A percentile compares a stretch with the other conserved stretches of the same genome.
Conservation (phyloP, 352 stramenopile genomes). For the Globisporangium radiosum region DNA sequence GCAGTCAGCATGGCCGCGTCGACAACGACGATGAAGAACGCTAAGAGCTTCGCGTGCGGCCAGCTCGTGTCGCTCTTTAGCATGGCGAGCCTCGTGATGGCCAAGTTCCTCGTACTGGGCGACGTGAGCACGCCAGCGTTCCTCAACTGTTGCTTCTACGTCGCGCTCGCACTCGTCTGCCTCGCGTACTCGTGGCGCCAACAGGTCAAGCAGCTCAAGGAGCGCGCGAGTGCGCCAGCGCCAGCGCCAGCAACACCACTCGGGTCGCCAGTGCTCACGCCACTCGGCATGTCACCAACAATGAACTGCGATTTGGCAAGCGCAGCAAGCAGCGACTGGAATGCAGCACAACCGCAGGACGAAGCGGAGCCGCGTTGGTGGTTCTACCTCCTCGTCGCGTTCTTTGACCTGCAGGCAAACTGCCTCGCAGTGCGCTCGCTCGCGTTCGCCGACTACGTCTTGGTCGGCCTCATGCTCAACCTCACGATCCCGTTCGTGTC, state of each 20-base stretch:
- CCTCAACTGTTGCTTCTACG: constrained; percentile 37
- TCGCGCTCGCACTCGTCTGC: constrained; percentile 20
- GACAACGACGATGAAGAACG: not conserved
- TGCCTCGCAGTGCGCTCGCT: constrained; percentile 23
- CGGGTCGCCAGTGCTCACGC: constrained; percentile 5
- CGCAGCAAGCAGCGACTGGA: not conserved
- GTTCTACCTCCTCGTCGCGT: constrained; percentile 30
- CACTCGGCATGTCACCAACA: not conserved
- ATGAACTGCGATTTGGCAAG: not conserved
- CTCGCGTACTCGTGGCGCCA: constrained; percentile 3
- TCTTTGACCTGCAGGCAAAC: constrained; percentile 42
- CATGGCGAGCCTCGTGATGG: constrained; percentile 27
- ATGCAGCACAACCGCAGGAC: not conserved
- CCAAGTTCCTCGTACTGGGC: constrained; percentile 27
- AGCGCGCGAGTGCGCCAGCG: too few species aligned
- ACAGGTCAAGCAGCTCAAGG: constrained; percentile 1
- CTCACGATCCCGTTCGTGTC: constrained; percentile 40
- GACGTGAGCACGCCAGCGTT: constrained; percentile 23
- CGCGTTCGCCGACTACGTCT: constrained; percentile 27
- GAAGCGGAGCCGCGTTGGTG: constrained; percentile 20
- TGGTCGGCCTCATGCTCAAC: constrained; percentile 31
- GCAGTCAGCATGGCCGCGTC: not conserved
- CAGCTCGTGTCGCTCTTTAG: constrained; percentile 40
- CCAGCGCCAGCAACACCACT: not conserved
- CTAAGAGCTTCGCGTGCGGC: constrained; percentile 25